Conservation (phyloP, 179 eudicot species). For the Dionaea muscipula region DNA sequence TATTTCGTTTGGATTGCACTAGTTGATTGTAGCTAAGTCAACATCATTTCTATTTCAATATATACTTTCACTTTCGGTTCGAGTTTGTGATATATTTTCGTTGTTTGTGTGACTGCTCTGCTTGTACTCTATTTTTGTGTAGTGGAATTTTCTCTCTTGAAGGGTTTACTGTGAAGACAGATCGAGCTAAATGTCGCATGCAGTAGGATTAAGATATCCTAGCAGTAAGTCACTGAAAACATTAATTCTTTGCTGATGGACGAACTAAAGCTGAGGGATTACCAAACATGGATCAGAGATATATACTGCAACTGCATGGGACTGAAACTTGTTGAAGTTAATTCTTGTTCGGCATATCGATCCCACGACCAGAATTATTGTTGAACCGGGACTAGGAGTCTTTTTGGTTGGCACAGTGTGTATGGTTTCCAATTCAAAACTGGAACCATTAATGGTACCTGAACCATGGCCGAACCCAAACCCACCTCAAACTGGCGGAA, state of each 20-base stretch:
- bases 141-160: background rate
- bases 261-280: conserved; percentile 12
- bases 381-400: conserved; percentile 23
- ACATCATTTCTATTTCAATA: too few relatives aligned
- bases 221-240: conserved; percentile 41
- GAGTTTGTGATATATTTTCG: too few relatives aligned
- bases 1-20: too few relatives aligned
- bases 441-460: conserved; percentile 4
- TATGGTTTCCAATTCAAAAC: too few relatives aligned
- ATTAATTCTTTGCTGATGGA: conserved; percentile 22
- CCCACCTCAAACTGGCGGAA: too few relatives aligned
- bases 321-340: conserved; percentile 40
- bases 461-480: conserved; percentile 15
- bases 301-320: conserved; percentile 43
- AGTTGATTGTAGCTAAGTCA: too few relatives aligned
- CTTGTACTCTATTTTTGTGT: background rate
- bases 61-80: too few relatives aligned
- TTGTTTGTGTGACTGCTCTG: background rate
- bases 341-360: conserved; percentile 38
- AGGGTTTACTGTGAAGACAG: conserved; percentile 72
- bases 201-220: conserved; percentile 64
- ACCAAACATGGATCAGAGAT: conserved; percentile 56
- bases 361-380: conserved; percentile 30
- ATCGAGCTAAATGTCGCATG: conserved; percentile 40
- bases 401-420: conserved; percentile 39